A percentile compares a stretch with the other conserved stretches of the same genome.
These are phyloP conservation scores for Apophysomyces ossiformis DNA, from an alignment of 371 early-diverging fungal genomes.

Conservation along the genomic window DNA sequence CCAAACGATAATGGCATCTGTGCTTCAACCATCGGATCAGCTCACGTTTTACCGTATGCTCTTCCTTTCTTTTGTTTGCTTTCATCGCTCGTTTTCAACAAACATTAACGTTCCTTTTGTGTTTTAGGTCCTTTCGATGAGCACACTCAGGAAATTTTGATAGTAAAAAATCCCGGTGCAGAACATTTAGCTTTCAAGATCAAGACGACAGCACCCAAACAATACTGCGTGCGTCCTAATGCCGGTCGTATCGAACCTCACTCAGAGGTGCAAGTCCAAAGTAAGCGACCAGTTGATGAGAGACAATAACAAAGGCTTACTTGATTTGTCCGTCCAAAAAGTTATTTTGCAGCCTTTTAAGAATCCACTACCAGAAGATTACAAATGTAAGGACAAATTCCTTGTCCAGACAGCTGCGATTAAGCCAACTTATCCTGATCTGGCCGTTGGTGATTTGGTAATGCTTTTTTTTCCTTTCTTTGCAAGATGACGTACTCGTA, in stretches of 20 bases:
- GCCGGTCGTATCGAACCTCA: conserved; percentile 75
- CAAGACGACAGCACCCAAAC: conserved; percentile 92
- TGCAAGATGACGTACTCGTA: no score
- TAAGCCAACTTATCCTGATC: conserved; percentile 16
- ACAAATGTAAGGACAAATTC: conserved; percentile 88
- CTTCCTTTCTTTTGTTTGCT: neutral
- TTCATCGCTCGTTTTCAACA: neutral
- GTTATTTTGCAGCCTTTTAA: conserved; percentile 80
- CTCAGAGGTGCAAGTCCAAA: conserved; percentile 63
- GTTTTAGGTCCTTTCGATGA: conserved; percentile 71
- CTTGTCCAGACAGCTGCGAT: conserved; percentile 59
- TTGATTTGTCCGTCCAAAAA: conserved; percentile 18
- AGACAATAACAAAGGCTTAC: neutral
- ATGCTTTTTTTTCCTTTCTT: no score
- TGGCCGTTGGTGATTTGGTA: conserved; percentile 30
- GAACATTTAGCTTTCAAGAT: conserved; percentile 82
- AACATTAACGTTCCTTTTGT: neutral
- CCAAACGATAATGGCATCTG: conserved; percentile 16
- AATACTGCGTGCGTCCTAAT: conserved; percentile 92
- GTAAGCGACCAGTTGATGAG: conserved; percentile 36
- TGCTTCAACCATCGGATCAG: conserved; percentile 21
- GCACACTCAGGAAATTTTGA: conserved; percentile 55
- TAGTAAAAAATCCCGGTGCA: conserved; percentile 61
- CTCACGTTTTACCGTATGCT: conserved; percentile 20
- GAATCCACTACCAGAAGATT: conserved; percentile 70